Evolutionary conservation across 2,329 filamentous ascomycete species (phyloP).

Genomic region (Trichoderma endophyticum): DNA sequence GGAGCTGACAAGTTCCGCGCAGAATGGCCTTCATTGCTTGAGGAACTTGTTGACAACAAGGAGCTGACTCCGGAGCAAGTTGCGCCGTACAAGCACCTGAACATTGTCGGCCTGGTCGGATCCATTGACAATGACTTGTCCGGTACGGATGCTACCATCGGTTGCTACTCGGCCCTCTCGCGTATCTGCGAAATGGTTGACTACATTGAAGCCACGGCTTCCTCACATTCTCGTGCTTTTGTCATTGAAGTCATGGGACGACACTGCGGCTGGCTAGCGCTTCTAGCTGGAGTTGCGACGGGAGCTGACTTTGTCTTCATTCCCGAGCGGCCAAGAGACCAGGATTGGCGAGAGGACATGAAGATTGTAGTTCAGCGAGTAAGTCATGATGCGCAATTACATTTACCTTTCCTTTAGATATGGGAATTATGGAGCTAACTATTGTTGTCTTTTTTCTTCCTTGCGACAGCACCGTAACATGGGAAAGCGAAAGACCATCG

Average conservation of each 20-base stretch:
- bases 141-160: slow-evolving; percentile 94
- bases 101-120: slow-evolving; percentile 93
- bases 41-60: slow-evolving; percentile 75
- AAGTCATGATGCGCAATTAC: slow-evolving; percentile 25
- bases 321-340: slow-evolving; percentile 83
- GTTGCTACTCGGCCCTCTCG: slow-evolving; percentile 88
- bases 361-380: slow-evolving; percentile 71
- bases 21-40: slow-evolving; percentile 85
- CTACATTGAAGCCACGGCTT: slow-evolving; percentile 92
- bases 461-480: slow-evolving; percentile 68
- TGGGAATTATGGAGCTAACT: slow-evolving; percentile 1
- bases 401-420: background rate
- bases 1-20: slow-evolving; percentile 89
- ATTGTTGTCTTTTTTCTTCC: background rate
- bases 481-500: slow-evolving; percentile 96
- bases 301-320: slow-evolving; percentile 97
- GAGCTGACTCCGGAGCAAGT: slow-evolving; percentile 70
- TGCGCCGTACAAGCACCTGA: slow-evolving; percentile 77
- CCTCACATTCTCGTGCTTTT: slow-evolving; percentile 92
- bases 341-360: slow-evolving; percentile 90
- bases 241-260: slow-evolving; percentile 98
- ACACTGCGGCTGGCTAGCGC: slow-evolving; percentile 94
- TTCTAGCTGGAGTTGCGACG: slow-evolving; percentile 93
- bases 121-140: slow-evolving; percentile 99
- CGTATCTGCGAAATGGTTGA: slow-evolving; percentile 96